Conservation (phyloP, 2,329 filamentous ascomycete species). For the Pseudogymnoascus sp. region DNA sequence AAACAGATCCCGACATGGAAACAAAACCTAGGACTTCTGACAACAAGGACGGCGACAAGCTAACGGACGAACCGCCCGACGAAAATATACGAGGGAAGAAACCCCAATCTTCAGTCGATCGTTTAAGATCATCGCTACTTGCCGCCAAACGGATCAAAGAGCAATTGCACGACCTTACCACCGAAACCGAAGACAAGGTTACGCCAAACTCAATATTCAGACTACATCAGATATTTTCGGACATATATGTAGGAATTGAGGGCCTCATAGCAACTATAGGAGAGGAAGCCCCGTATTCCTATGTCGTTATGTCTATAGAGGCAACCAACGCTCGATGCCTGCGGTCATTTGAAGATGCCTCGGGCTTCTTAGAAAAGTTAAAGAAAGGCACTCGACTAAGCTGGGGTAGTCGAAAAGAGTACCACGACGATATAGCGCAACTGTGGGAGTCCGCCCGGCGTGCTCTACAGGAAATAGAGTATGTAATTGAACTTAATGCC, state of each 20-base stretch:
- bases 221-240: not conserved
- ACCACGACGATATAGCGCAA: not conserved
- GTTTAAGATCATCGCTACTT: not conserved
- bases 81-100: not conserved
- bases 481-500: not conserved
- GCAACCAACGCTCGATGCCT: not conserved
- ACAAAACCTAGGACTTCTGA: not conserved
- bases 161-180: not conserved
- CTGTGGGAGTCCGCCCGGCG: not conserved
- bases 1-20: not conserved
- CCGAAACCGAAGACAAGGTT: not conserved
- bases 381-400: not conserved
- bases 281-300: not conserved
- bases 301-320: not conserved
- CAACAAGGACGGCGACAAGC: not conserved
- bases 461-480: not conserved
- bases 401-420: not conserved
- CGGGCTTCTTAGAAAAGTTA: not conserved
- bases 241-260: not conserved
- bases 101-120: not conserved
- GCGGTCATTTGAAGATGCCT: not conserved
- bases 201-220: not conserved
- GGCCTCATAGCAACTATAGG: not conserved
- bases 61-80: not conserved
- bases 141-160: not conserved